Conservation (phyloP, 2,329 filamentous ascomycete species). For the Cladosporium austrohemisphaericum region DNA sequence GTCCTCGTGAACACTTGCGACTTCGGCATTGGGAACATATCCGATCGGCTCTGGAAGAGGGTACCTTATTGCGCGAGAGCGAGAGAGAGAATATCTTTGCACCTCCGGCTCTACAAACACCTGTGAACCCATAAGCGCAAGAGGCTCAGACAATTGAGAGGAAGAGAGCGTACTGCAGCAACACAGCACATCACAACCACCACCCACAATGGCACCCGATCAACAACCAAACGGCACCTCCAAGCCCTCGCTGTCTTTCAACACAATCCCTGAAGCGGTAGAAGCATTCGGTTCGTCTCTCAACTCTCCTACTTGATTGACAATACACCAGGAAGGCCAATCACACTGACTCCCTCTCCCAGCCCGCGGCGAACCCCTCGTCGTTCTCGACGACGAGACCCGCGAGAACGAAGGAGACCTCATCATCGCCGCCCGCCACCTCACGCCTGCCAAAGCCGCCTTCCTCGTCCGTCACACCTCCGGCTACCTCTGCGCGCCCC, state of each 20-base stretch:
- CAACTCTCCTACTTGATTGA: not conserved
- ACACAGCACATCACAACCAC: no score
- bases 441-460: constrained; percentile 87
- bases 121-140: no score
- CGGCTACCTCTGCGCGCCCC: constrained; percentile 85
- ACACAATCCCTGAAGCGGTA: constrained; percentile 46
- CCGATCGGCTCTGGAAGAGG: no score
- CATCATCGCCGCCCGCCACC: constrained; percentile 81
- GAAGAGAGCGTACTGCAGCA: no score
- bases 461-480: constrained; percentile 91
- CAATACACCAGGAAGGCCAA: not conserved
- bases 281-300: constrained; percentile 39
- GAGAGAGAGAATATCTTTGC: no score
- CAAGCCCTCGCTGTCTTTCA: constrained; percentile 36
- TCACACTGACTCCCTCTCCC: not conserved
- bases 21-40: no score
- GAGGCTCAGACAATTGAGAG: no score
- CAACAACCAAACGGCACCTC: constrained; percentile 25
- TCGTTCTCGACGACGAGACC: constrained; percentile 86
- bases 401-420: constrained; percentile 98
- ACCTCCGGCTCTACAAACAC: no score
- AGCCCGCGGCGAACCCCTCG: constrained; percentile 74
- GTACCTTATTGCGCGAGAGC: no score
- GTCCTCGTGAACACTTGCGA: no score
- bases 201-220: constrained; percentile 2